phyloP scores from a whole-genome alignment of 163 green algal genomes.

The Chloromonas sp. region DNA sequence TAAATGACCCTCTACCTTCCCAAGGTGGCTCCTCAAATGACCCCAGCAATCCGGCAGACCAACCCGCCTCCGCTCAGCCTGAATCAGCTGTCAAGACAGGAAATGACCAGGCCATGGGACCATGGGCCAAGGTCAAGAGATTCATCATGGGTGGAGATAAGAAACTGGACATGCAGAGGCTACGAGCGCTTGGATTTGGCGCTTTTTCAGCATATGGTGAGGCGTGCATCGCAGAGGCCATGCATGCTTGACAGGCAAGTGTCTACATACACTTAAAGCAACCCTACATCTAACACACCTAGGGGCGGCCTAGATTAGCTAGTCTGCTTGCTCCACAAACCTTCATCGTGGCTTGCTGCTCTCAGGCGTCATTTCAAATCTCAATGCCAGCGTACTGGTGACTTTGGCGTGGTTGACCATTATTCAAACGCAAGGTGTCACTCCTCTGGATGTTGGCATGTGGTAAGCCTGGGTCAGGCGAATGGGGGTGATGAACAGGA shows the following conservation, averaged over 20 bases:
- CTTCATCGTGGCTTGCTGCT: too few relatives aligned
- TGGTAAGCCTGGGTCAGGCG: not conserved
- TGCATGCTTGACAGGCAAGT: not conserved
- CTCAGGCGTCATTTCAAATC: constrained; percentile 36
- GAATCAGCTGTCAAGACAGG: too few relatives aligned
- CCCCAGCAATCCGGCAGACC: too few relatives aligned
- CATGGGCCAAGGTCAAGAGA: too few relatives aligned
- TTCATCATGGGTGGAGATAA: too few relatives aligned
- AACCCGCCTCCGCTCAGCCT: too few relatives aligned
- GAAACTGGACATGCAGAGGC: constrained; percentile 27
- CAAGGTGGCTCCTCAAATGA: too few relatives aligned
- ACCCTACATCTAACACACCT: not conserved
- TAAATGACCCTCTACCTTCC: too few relatives aligned
- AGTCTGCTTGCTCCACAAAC: too few relatives aligned
- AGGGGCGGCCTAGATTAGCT: not conserved
- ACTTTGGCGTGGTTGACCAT: constrained; percentile 37
- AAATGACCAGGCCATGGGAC: too few relatives aligned
- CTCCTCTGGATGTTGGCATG: constrained; percentile 29
- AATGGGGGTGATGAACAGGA: too few relatives aligned
- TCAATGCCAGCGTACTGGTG: constrained; percentile 41
- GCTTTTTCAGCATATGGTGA: constrained; percentile 8
- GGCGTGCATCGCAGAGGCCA: not conserved
- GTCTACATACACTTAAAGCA: not conserved
- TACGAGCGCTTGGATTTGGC: constrained; percentile 33
- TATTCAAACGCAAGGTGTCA: constrained; percentile 28